Evolutionary conservation across 164 flowering plant species (phyloP), one percentile per base, ranked within the genome.

Genomic region (Stephania cephalantha): DNA sequence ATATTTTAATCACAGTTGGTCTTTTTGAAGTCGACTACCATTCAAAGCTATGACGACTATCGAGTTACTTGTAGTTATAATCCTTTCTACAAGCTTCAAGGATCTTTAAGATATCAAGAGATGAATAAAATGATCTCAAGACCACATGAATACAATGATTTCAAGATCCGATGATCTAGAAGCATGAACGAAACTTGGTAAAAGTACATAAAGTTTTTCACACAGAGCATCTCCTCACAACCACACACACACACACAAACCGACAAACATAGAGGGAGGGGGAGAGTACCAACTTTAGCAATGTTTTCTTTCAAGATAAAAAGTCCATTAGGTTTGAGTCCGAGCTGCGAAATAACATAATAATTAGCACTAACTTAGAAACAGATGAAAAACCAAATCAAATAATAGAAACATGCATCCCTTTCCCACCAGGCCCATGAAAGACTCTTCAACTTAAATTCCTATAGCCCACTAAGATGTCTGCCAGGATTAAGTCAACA

Each of bases 231-330:
- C 61, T 0, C 5, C 18, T 13, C 61, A 6, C 18, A 53, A 18
- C 20, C 7, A 55, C 22, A 58, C 65, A 58, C n/a, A 18, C 65
- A 58, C 65, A 55, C 20, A 55, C 0, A 55, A 5, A 46, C 7
- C 1, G 10, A 45, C 18, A 66, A 17, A 65, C 22, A 17, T 22
- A 48, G 69, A 63, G 44, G 71, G 45, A 50, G 48, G 46, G 73
- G 74, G 71, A 77, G 71, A 68, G 53, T 81, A 95, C 98, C 97
- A 77, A 75, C 80, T 87, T 79, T 89, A 53, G 99, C 97, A 78
- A 89, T 83, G 68, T 95, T 95, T 83, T 95, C 99, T 87, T 95
- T 95, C 78, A 95, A 71, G 70, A 95, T 82, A 76, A 95, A 90
- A 75, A 89, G 74, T 2, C 99, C 99, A 78, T 89, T 90, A 42